Conservation (phyloP, 2,329 filamentous ascomycete species). For the Neofusicoccum ribis region DNA sequence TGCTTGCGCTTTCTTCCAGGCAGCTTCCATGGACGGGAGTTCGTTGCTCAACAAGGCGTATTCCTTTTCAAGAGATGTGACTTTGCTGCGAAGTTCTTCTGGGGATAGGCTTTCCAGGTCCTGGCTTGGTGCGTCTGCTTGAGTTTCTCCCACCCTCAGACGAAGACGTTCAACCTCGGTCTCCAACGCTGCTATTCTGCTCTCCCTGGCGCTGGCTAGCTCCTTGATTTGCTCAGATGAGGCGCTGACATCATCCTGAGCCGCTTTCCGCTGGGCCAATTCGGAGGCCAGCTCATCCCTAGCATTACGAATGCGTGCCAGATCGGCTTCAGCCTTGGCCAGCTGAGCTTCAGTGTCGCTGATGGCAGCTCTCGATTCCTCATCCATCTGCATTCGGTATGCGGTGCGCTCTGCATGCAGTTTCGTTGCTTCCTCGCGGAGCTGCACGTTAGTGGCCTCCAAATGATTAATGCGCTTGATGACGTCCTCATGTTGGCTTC, state of each 20-base stretch:
- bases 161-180: constrained; percentile 74
- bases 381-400: constrained; percentile 78
- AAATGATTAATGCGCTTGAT: constrained; percentile 89
- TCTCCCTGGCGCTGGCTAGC: constrained; percentile 74
- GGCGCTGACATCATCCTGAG: constrained; percentile 72
- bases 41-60: constrained; percentile 85
- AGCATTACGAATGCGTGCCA: constrained; percentile 79
- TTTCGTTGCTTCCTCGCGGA: constrained; percentile 83
- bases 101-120: constrained; percentile 60
- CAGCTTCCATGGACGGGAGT: constrained; percentile 82
- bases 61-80: constrained; percentile 73
- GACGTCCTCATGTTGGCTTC: constrained; percentile 86
- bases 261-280: constrained; percentile 73
- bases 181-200: constrained; percentile 79
- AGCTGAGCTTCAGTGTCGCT: constrained; percentile 81
- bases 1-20: constrained; percentile 85
- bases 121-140: constrained; percentile 25
- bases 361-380: constrained; percentile 71
- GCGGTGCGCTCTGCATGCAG: constrained; percentile 80
- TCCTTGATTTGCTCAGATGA: constrained; percentile 76
- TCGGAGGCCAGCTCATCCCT: constrained; percentile 87
- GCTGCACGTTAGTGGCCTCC: constrained; percentile 81
- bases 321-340: constrained; percentile 76
- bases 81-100: constrained; percentile 73
- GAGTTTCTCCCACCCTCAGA: constrained; percentile 53